Conservation (phyloP, 140 eudicot genomes). For the Erigeron philadelphicus region DNA sequence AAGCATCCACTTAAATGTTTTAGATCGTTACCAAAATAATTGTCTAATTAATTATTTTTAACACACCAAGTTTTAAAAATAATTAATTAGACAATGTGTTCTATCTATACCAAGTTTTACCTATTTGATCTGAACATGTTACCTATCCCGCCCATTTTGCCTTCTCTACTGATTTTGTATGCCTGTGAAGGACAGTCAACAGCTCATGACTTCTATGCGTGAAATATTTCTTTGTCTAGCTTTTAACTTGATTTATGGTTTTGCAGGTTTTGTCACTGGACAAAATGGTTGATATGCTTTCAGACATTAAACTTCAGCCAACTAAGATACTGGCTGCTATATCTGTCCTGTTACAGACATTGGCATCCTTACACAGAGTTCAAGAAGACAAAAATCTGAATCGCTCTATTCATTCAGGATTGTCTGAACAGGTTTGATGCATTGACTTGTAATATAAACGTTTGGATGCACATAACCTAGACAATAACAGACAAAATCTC, state of each 20-base stretch:
- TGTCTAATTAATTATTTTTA: not conserved
- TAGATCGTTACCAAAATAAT: too few species aligned
- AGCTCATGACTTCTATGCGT: conserved; percentile 13
- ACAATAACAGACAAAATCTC: conserved; percentile 7
- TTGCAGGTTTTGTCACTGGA: conserved; percentile 59
- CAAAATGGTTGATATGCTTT: conserved; percentile 41
- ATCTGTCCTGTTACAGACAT: conserved; percentile 42
- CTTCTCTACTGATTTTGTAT: conserved; percentile 15
- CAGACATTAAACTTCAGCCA: conserved; percentile 49
- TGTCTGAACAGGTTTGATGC: conserved; percentile 60
- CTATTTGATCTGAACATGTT: not conserved
- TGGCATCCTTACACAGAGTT: conserved; percentile 36
- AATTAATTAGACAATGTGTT: too few species aligned
- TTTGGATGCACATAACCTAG: conserved; percentile 15
- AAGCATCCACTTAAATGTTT: too few species aligned
- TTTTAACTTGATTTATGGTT: conserved; percentile 6
- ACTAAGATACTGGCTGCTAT: conserved; percentile 53
- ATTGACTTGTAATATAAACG: conserved; percentile 2
- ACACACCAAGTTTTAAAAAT: too few species aligned
- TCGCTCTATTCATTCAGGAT: conserved; percentile 27
- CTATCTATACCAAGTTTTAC: not conserved
- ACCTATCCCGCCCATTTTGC: not conserved
- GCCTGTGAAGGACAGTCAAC: conserved; percentile 13
- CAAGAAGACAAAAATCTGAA: conserved; percentile 32
- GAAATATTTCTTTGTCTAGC: not conserved